Percentiles rank a stretch among this genome's conserved stretches.
Conservation (phyloP, 116 monocot species). For the Thalassia testudinum region DNA sequence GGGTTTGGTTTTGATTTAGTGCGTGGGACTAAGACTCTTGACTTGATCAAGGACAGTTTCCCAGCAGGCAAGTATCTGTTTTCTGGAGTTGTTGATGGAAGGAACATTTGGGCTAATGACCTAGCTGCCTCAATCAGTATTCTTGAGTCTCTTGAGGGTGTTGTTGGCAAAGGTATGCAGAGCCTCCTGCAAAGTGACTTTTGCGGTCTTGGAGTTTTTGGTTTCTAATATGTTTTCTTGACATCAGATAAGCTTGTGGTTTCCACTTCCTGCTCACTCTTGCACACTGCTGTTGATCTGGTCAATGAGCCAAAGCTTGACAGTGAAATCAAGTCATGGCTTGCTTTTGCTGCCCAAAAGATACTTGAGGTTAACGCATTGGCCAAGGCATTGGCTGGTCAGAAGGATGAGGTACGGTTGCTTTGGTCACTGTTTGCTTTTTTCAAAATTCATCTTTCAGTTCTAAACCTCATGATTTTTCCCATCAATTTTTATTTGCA, state of each 20-base stretch:
- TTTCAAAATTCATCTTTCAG: too few relatives aligned
- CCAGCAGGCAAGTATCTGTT: conserved; percentile 52
- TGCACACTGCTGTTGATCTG: conserved; percentile 63
- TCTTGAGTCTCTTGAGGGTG: conserved; percentile 34
- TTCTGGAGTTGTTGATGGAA: conserved; percentile 64
- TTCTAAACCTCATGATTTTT: not conserved
- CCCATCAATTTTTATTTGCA: not conserved
- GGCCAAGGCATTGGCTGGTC: conserved; percentile 54
- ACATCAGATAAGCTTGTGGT: conserved; percentile 55
- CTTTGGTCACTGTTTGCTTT: too few relatives aligned
- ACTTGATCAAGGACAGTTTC: conserved; percentile 49
- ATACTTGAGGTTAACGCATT: conserved; percentile 54
- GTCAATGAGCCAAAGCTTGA: conserved; percentile 57
- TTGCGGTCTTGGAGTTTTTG: not conserved
- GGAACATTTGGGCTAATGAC: conserved; percentile 72
- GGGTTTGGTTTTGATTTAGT: conserved; percentile 63
- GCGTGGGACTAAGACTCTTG: conserved; percentile 51
- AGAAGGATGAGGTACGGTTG: conserved; percentile 38
- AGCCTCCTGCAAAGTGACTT: not conserved
- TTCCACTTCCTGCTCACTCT: conserved; percentile 57
- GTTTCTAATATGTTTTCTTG: not conserved
- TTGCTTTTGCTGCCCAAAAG: conserved; percentile 75
- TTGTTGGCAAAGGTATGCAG: conserved; percentile 45
- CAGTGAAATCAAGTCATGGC: conserved; percentile 64
- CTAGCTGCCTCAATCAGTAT: conserved; percentile 31